Base-by-base conservation (phyloP, 139 green algal species). In the Chlorella ohadii region DNA sequence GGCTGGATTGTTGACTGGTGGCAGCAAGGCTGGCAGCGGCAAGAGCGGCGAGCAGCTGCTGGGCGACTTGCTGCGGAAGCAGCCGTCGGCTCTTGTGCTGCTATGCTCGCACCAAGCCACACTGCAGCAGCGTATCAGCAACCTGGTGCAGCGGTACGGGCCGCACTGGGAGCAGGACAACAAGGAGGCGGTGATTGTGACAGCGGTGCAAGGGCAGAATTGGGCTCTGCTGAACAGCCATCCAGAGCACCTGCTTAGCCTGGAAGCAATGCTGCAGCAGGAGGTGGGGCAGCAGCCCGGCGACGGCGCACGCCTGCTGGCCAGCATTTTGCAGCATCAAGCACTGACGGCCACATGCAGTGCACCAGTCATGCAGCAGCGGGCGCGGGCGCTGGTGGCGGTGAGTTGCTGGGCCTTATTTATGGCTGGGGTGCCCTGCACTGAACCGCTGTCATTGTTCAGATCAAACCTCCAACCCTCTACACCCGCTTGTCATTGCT, bases 201-300 rank as follows among this genome's bases (percentile, higher is more conserved):
- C 34, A 22, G 51, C 51, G 22, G 2, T 57, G 13, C 9, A 25
- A n/a, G n/a, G n/a, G 34, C 13, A 33, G 2, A 2, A 13, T 12
- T n/a, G n/a, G n/a, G 70, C 20, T 56, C 0, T 6, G 31, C 56
- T 81, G 74, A 56, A 71, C 1, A 20, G 1, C 7, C 16, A 11
- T n/a, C 36, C 55, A 23, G 61, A 25, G 1, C 74, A 51, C 56
- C 33, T 81, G 56, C 34, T 12, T 1, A 12, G 20, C 6, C 74
- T 34, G 36, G 55, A 67, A 19, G 33, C 31, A 12, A 22, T 71
- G 74, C 56, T 81, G 25, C 74, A 38, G 74, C 55, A 68, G 74
- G 74, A 81, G 55, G 56, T 81, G 74, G 74, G 25, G 74, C 55
- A 68, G 74, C 56, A 81, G 55, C 74, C 68, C 44, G 74, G 74